Conservation (phyloP, 257 asterid genomes). For the Haberlea rhodopensis region DNA sequence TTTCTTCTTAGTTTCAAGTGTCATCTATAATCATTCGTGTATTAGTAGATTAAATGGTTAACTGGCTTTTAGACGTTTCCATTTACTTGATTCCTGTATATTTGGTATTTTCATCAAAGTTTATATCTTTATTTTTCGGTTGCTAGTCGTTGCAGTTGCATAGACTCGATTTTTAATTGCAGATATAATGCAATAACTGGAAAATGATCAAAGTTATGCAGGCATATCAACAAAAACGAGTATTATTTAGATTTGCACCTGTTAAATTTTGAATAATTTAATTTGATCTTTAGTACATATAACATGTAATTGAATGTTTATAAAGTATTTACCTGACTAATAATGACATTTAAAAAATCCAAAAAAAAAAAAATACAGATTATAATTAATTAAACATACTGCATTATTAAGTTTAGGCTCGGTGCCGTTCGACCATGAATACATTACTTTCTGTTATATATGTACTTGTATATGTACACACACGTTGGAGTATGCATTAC, state of each 20-base stretch:
- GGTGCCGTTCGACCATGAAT: no score
- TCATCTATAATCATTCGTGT: not conserved
- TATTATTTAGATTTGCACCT: not conserved
- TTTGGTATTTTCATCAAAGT: not conserved
- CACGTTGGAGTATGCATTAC: no score
- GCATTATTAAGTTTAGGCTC: no score
- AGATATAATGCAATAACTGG: not conserved
- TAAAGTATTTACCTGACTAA: not conserved
- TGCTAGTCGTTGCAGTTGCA: not conserved
- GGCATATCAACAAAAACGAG: not conserved
- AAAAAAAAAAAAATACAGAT: no score
- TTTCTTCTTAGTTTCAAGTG: not conserved
- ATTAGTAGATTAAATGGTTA: no score
- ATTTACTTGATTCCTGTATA: no score
- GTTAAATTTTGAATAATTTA: not conserved
- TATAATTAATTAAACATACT: no score
- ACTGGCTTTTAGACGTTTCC: not conserved
- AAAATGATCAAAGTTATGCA: not conserved
- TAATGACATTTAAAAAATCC: no score
- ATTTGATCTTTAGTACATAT: no score
- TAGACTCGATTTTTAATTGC: not conserved
- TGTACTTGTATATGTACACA: no score
- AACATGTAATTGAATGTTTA: not conserved
- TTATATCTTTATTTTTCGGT: not conserved
- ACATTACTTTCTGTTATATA: no score